Conservation (phyloP, 1,284 basidiomycete genomes). For the Volvariella surrecta region DNA sequence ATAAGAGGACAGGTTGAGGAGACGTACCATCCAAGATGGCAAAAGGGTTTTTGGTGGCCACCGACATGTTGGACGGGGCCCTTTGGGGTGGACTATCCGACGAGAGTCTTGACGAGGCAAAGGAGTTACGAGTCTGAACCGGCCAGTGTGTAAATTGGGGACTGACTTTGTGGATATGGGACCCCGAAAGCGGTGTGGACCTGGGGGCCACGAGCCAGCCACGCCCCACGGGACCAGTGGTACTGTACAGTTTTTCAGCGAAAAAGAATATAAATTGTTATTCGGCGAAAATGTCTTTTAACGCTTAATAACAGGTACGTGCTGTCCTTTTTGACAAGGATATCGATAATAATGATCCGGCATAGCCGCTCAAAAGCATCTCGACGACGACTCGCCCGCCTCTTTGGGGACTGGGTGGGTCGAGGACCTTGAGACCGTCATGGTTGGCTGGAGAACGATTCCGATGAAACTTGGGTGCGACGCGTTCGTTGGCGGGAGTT, state of each 20-base stretch:
- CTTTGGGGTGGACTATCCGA: conserved; percentile 37
- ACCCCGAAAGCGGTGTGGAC: conserved; percentile 18
- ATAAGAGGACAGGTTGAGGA: conserved; percentile 3
- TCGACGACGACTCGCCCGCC: conserved; percentile 74
- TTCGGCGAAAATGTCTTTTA: conserved; percentile 11
- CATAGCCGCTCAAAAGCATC: conserved; percentile 75
- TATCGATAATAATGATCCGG: not conserved
- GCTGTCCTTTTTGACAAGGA: not conserved
- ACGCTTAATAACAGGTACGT: conserved; percentile 56
- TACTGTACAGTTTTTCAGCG: conserved; percentile 43
- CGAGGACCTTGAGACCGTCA: conserved; percentile 85
- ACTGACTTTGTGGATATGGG: conserved; percentile 16
- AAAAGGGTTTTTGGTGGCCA: conserved; percentile 79
- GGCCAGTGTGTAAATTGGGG: too few relatives aligned
- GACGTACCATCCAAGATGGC: conserved; percentile 66
- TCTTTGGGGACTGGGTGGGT: conserved; percentile 56
- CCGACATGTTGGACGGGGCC: conserved; percentile 77
- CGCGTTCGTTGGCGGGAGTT: conserved; percentile 43
- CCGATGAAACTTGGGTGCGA: conserved; percentile 85
- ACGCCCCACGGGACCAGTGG: conserved; percentile 21
- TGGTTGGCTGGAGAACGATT: conserved; percentile 55
- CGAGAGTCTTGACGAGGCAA: conserved; percentile 13
- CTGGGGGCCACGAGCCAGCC: conserved; percentile 35
- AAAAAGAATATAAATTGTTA: too few relatives aligned
- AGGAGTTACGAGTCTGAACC: conserved; percentile 7